Base-by-base conservation (phyloP, 495 filamentous ascomycete species). In the Aspergillus taichungensis region DNA sequence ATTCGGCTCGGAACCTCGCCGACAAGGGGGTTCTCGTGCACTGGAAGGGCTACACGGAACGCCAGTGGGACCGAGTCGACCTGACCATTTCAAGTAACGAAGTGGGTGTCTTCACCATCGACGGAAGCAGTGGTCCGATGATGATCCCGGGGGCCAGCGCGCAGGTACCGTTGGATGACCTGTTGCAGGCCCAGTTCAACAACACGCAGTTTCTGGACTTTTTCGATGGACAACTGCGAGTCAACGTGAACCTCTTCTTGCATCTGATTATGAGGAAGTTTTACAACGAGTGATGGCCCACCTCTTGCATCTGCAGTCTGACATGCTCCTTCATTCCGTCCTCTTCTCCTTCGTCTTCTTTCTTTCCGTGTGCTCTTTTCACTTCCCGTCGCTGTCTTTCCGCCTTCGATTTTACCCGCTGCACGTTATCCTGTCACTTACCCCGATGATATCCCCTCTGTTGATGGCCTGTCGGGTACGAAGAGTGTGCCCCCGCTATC, bases 221-320 rank as follows among this genome's bases (percentile, higher is more conserved):
- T 49, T 98, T 96, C 55, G 91, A 94, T 47, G 87, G 88, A 14
- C 77, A 80, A 51, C 70, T 94, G 59, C 79, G 82, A 67, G 77
- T 98, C 49, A 96, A 96, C 63, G 92, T 97, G 50, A 96, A 98
- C 65, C 68, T 96, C 46, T 82, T 98, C 64, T 66, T 98, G 71
- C 91, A 97, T 75, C 69, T 95, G 63, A 74, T 98, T 42, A 95
- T 96, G 73, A 89, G 88, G 77, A 98, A 98, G 71, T 98, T 98
- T 68, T 98, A 97, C 82, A 83, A 77, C 52, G 73, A 73, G 49
- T 74, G 49, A 69, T 52, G 6, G 33, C 39, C 27, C 24, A 4
- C 56, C 50, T 45, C 47, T 51, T 54, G 57, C 38, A 47, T 54
- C 57, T 57, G 12, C 18, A 27, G 14, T 27, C 13, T 64, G 61